A percentile compares a stretch with the other conserved stretches of the same genome.
These are phyloP conservation scores for Eleusine coracana DNA, from an alignment of 176 grass and related monocot species.

Conservation along the genomic window DNA sequence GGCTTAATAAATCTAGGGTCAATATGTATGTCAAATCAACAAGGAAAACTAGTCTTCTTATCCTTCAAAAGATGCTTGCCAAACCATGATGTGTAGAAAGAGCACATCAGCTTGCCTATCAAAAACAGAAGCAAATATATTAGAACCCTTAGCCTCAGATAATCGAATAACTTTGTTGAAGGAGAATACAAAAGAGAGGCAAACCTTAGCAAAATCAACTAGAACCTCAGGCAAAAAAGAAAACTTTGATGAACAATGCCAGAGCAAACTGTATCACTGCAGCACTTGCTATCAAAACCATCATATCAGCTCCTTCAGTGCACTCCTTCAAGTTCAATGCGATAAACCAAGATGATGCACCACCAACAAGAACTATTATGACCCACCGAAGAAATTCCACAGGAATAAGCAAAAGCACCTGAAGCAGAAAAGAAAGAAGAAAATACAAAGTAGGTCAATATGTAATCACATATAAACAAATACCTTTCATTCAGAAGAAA, in stretches of 20 bases:
- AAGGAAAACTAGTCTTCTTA: constrained; percentile 32
- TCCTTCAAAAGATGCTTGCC: constrained; percentile 28
- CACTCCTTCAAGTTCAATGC: constrained; percentile 74
- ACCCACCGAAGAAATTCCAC: constrained; percentile 86
- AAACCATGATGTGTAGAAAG: constrained; percentile 17
- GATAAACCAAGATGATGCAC: constrained; percentile 87
- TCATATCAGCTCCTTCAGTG: constrained; percentile 65
- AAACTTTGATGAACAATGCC: constrained; percentile 92
- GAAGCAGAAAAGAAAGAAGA: constrained; percentile 35
- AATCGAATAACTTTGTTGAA: background rate
- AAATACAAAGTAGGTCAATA: constrained; percentile 25
- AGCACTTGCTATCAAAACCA: constrained; percentile 70
- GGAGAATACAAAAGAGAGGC: background rate
- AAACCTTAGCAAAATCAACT: constrained; percentile 43
- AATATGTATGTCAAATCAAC: constrained; percentile 35
- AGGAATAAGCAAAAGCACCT: constrained; percentile 86
- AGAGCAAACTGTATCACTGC: constrained; percentile 75
- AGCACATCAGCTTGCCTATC: constrained; percentile 29
- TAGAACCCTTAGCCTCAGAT: background rate
- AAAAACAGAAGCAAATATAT: constrained; percentile 33
- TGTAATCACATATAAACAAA: constrained; percentile 23
- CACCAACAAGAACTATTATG: constrained; percentile 70
- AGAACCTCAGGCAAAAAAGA: constrained; percentile 81
- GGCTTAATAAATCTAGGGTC: constrained; percentile 45
- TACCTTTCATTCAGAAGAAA: background rate